Evolutionary conservation across 1,139 yeast genomes (phyloP).

Genomic region (Yamadazyma kanchanaburiensis): DNA sequence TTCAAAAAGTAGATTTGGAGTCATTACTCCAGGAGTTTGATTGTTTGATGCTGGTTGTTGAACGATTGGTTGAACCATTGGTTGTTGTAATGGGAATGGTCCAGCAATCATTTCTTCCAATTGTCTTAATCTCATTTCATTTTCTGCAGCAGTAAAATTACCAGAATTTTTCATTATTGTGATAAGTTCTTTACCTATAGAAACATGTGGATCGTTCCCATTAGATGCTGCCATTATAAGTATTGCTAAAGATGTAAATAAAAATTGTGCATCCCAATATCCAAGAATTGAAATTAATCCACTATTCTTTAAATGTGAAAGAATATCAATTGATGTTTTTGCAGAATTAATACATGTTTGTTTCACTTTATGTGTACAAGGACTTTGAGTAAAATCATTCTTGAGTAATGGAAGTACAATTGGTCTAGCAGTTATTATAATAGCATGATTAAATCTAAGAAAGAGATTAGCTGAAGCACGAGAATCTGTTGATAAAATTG

Average conservation of each 20-base stretch:
- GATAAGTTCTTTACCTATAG: conserved; percentile 19
- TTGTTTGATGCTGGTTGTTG: no score
- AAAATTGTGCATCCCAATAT: conserved; percentile 52
- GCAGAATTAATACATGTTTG: conserved; percentile 27
- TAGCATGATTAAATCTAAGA: conserved; percentile 45
- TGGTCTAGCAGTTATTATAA: conserved; percentile 44
- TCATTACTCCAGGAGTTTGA: no score
- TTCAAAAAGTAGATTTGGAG: no score
- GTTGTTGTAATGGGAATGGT: no score
- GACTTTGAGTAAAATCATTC: conserved; percentile 22
- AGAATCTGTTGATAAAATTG: conserved; percentile 12
- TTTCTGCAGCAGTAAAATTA: conserved; percentile 18
- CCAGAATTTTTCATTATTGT: conserved; percentile 11
- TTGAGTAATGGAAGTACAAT: conserved; percentile 36
- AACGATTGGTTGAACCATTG: no score
- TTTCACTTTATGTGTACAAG: conserved; percentile 32
- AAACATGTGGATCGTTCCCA: conserved; percentile 26
- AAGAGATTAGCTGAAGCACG: conserved; percentile 37
- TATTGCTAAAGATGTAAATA: conserved; percentile 63
- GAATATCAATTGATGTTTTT: conserved; percentile 33
- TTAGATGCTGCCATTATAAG: conserved; percentile 60
- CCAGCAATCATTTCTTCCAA: no score
- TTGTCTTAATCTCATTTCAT: conserved; percentile 21
- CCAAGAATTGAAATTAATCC: conserved; percentile 42
- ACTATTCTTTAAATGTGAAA: conserved; percentile 29